phyloP scores from a whole-genome alignment of 768 basidiomycete genomes.

The Pulveroboletus sp. region DNA sequence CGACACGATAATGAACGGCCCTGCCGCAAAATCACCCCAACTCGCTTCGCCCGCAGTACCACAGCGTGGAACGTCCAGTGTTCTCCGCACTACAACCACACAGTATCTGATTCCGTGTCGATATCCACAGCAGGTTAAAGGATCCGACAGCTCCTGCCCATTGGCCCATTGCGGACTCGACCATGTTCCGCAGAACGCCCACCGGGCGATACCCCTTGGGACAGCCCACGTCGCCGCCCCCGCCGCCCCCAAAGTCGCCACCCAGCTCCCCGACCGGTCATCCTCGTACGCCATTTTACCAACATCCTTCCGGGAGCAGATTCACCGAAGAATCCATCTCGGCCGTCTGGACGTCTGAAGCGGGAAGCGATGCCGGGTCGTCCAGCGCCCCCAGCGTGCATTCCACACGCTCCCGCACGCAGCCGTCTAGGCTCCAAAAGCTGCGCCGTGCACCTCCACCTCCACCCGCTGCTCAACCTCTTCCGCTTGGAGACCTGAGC shows the following conservation, averaged over 20 bases:
- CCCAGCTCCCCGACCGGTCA: conserved; percentile 13
- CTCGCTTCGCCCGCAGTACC: neutral
- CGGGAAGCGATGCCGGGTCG: conserved; percentile 18
- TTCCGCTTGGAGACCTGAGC: neutral
- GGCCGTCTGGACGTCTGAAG: conserved; percentile 24
- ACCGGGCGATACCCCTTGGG: conserved; percentile 1
- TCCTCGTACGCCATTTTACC: conserved; percentile 3
- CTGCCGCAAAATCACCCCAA: neutral
- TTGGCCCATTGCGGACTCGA: neutral
- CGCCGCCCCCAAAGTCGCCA: conserved; percentile 10
- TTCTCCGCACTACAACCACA: too few species aligned
- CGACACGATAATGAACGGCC: too few species aligned
- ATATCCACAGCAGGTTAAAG: neutral
- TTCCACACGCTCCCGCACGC: neutral
- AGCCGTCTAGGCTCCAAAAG: conserved; percentile 18
- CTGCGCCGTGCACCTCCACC: conserved; percentile 2
- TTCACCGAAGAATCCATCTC: conserved; percentile 25
- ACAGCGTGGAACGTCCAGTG: too few species aligned
- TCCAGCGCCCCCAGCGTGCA: neutral
- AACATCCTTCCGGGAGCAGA: conserved; percentile 24
- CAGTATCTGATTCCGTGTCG: neutral
- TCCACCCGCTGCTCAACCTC: neutral
- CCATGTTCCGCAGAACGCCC: conserved; percentile 19
- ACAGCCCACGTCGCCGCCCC: conserved; percentile 2
- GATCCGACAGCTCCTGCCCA: too few species aligned